These are phyloP conservation scores for Calonectria leucothoes DNA, from an alignment of 2,329 filamentous ascomycete genomes.

Conservation along the genomic window DNA sequence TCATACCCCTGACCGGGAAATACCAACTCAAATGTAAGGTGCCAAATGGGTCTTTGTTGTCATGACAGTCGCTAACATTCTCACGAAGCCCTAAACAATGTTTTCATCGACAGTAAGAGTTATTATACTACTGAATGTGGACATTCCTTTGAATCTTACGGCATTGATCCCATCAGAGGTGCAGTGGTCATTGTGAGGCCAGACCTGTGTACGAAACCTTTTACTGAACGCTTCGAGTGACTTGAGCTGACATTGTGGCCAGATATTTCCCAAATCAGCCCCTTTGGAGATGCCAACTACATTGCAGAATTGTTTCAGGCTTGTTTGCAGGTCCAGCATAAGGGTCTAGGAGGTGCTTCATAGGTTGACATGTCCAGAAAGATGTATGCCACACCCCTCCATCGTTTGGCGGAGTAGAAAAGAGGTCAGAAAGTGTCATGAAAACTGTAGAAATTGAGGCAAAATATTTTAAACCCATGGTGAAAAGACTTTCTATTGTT, in stretches of 20 bases:
- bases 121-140: slow-evolving; percentile 29
- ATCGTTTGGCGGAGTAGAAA: too few species aligned
- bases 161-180: slow-evolving; percentile 19
- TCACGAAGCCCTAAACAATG: slow-evolving; percentile 6
- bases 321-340: not conserved
- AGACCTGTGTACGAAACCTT: slow-evolving; percentile 30
- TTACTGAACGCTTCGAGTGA: too few species aligned
- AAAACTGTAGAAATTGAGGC: too few species aligned
- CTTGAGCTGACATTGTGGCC: not conserved
- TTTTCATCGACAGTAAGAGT: slow-evolving; percentile 29
- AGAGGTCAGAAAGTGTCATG: too few species aligned
- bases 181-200: slow-evolving; percentile 31
- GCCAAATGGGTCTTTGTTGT: not conserved
- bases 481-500: too few species aligned
- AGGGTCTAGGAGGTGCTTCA: not conserved
- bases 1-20: not conserved
- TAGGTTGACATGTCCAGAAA: not conserved
- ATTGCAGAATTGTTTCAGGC: slow-evolving; percentile 14
- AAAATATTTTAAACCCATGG: not conserved
- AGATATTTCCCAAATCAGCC: slow-evolving; percentile 26
- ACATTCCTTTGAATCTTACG: slow-evolving; percentile 19
- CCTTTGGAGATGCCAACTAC: accelerated
- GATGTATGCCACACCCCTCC: too few species aligned
- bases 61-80: accelerated
- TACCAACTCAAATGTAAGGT: slow-evolving; percentile 18